Evolutionary conservation across 306 rosid genomes (phyloP), one percentile per base, ranked within the genome.

Genomic region (Begonia masoniana): DNA sequence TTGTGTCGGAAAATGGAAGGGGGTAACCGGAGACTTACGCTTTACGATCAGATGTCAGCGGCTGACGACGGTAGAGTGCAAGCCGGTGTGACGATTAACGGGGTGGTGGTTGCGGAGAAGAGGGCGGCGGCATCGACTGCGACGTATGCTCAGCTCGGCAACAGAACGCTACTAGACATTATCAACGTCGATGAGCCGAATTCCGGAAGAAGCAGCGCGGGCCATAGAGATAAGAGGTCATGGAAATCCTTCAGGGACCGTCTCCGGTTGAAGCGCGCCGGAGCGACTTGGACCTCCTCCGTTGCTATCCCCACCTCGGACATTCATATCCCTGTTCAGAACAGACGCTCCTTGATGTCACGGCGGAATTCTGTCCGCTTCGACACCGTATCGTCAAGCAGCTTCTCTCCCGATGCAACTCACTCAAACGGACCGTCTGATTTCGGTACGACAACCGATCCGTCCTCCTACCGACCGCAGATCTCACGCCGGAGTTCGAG

Each of bases 181-280:
- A 78, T 89, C 66, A 58, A 64, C 46, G 91, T 80, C 68, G 77
- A 31, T 31, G 39, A 77, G 23, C 76, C 72, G 16, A 61, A 52
- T 13, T 66, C 72, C 13, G 70, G 47, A 3, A 74, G 54, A 41
- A 70, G 52, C 4, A 51, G 59, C 60, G 53, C 47, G 13, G 64
- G 57, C 21, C 67, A 54, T 19, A 76, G 71, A 57, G 91, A 86
- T 41, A 76, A 68, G 39, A 77, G 68, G 62, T 60, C 92, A 15
- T 85, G 96, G 97, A 85, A 75, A 52, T 61, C 71, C 45, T 78
- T 91, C 72, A 85, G 67, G 51, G 92, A 85, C 62, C 81, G 76
- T 62, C 71, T 91, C 52, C 73, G 80, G 13, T 74, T 83, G 10
- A 85, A 80, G 54, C 81, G 78, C n/a, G 66, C 80, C 50, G 89